Evolutionary conservation across 2,329 filamentous ascomycete species (phyloP).

Genomic region (Epicoccum sorghinum): DNA sequence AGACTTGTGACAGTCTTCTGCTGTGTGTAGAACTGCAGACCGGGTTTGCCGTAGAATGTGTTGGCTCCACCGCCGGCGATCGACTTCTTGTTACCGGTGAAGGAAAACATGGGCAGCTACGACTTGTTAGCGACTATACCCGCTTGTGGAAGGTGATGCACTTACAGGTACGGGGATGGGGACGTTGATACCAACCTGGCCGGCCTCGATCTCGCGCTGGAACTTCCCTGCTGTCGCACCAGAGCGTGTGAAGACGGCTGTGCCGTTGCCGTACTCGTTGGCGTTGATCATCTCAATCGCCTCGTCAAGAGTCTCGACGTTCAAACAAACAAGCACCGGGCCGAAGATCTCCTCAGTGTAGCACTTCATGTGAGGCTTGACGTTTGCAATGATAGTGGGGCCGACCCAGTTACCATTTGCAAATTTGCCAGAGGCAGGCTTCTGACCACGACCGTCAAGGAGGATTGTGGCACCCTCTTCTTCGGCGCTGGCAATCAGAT

Average conservation of each 20-base stretch:
- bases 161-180: conserved; percentile 68
- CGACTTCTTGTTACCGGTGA: conserved; percentile 79
- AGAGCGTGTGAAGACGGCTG: conserved; percentile 81
- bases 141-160: background rate
- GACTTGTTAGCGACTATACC: conserved; percentile 11
- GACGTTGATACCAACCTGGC: conserved; percentile 86
- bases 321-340: conserved; percentile 81
- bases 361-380: conserved; percentile 81
- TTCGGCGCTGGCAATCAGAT: conserved; percentile 76
- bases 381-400: conserved; percentile 82
- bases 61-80: conserved; percentile 89
- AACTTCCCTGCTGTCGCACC: conserved; percentile 79
- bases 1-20: conserved; percentile 95
- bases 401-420: conserved; percentile 83
- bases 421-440: conserved; percentile 74
- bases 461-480: conserved; percentile 81
- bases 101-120: conserved; percentile 65
- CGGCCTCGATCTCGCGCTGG: conserved; percentile 81
- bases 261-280: conserved; percentile 87
- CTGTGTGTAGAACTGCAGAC: conserved; percentile 94
- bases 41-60: conserved; percentile 94
- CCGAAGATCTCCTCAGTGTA: conserved; percentile 88
- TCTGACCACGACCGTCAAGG: conserved; percentile 78
- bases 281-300: conserved; percentile 81
- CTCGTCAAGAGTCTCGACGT: conserved; percentile 77